Base-by-base conservation (phyloP, 2,329 filamentous ascomycete species). In the Paracorniculantispora psalliotae region DNA sequence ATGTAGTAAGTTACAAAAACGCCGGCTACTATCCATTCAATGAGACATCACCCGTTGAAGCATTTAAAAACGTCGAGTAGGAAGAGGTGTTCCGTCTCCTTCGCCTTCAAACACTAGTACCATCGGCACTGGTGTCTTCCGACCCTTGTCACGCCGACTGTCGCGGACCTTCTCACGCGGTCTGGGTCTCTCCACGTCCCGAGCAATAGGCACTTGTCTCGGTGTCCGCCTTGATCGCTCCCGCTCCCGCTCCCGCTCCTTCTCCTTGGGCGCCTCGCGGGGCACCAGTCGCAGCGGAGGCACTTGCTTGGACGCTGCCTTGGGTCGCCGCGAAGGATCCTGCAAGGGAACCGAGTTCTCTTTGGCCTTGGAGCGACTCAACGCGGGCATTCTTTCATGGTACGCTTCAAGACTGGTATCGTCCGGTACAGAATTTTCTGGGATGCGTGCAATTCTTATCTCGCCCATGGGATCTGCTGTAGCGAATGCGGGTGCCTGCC, bases 291-390 rank as follows among this genome's bases (percentile, higher is more conserved):
- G 23, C 17, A 57, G 17, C 10, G 54, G n/a, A 1, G 43, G 44
- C 17, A 57, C 46, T 25, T 57, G 55, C 15, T 39, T 43, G 7
- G 55, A 19, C 13, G 55, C 55, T 3, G 55, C 55, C 17, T 58
- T 58, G 0, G 55, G 55, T 19, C 55, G 41, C 7, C 55, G 46
- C 7, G 55, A 58, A 1, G 55, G 55, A 12, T 58, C 35, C 17
- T 28, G 55, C 35, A 58, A 37, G 17, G 55, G 28, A 1, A 58
- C 4, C 55, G 17, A 15, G 12, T 43, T 41, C 23, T 57, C 44
- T 33, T 49, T 57, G n/a, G 33, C 33, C 33, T 41, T 41, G 30
- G 54, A 57, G 19, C 33, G 37, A 33, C n/a, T 37, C n/a, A 41
- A 13, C 6, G 19, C 30, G 10, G 30, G 33, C 17, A 28, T 12